Evolutionary conservation across 441 rosid genomes (phyloP), one percentile per base, ranked within the genome.

Genomic region (Erysimum cheiri): DNA sequence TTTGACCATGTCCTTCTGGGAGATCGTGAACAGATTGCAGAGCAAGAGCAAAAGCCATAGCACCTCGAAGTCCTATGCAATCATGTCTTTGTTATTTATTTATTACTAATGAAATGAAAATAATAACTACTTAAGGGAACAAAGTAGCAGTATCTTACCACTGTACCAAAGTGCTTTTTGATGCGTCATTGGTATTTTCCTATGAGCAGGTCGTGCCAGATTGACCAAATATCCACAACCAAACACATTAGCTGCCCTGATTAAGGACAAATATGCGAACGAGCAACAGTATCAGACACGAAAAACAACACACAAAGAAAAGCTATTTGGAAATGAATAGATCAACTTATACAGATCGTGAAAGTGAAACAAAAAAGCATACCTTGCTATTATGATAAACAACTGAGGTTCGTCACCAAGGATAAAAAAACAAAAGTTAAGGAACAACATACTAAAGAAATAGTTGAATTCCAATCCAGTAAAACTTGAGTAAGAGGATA

Each of bases 1-100:
- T 95, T 79, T 95, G 98, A 64, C 99, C 99, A 81, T 92, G 99
- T 67, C 99, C 99, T 74, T 90, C 96, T n/a, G 97, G 96, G 73
- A 95, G 97, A 78, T 95, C 98, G 72, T 95, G 99, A 75, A 95
- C 81, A 35, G 99, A 90, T 76, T 95, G 98, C 85, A 95, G 84
- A 71, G 99, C 99, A 83, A 95, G 97, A 49, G 99, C 99, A 89
- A 95, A 95, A 62, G 99, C 99, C 99, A 95, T 95, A 39, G 99
- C 99, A 54, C 99, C 99, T 81, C 98, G 83, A 84, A 95, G 99
- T 55, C 99, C 99, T 95, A 81, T 22, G 26, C 76, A 79, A 46
- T 46, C 54, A 77, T 14, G 10, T 53, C 67, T 53, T 60, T 67
- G 55, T 80, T 53, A 57, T 56, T 60, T 62, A 61, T 19, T 19